Percentiles rank a stretch among this genome's conserved stretches.
phyloP scores from a whole-genome alignment of 1,284 basidiomycete species.

The Puccinia polysora region DNA sequence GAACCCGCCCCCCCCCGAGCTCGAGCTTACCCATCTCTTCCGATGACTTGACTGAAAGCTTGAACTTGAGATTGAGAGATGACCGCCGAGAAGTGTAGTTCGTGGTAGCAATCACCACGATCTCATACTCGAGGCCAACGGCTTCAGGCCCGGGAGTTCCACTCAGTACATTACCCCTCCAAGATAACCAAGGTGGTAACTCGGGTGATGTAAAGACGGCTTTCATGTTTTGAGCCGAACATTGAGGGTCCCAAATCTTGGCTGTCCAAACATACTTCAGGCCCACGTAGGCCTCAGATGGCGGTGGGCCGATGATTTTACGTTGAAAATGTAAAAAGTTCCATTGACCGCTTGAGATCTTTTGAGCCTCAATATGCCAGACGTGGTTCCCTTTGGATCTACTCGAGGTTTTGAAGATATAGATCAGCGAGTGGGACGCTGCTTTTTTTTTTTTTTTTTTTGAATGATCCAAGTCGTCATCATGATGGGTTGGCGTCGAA shows the following conservation, averaged over 20 bases:
- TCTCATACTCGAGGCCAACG: slow-evolving; percentile 2
- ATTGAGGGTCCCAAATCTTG: slow-evolving; percentile 93
- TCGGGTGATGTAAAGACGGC: slow-evolving; percentile 74
- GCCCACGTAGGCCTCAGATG: slow-evolving; percentile 67
- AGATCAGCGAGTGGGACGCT: neutral
- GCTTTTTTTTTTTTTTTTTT: neutral
- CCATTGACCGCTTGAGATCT: slow-evolving; percentile 71
- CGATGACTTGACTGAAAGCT: slow-evolving; percentile 4
- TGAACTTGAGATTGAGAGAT: slow-evolving; percentile 6
- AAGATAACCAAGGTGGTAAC: slow-evolving; percentile 78
- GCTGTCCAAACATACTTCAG: slow-evolving; percentile 87
- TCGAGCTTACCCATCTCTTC: slow-evolving; percentile 27
- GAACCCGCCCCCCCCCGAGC: too few species aligned
- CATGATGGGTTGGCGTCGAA: neutral
- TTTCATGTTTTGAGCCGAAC: slow-evolving; percentile 57
- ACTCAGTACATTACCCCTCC: slow-evolving; percentile 65
- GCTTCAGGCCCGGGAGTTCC: slow-evolving; percentile 6
- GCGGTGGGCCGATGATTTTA: slow-evolving; percentile 73
- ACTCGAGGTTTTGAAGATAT: too few species aligned
- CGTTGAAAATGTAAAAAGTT: slow-evolving; percentile 85
- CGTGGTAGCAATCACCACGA: slow-evolving; percentile 3
- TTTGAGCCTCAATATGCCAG: slow-evolving; percentile 96
- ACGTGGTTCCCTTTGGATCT: slow-evolving; percentile 95
- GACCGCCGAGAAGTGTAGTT: slow-evolving; percentile 15
- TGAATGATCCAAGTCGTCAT: neutral